These are phyloP conservation scores for Cryptosporidium meleagridis DNA, from an alignment of 169 alveolate genomes.

Conservation along the genomic window DNA sequence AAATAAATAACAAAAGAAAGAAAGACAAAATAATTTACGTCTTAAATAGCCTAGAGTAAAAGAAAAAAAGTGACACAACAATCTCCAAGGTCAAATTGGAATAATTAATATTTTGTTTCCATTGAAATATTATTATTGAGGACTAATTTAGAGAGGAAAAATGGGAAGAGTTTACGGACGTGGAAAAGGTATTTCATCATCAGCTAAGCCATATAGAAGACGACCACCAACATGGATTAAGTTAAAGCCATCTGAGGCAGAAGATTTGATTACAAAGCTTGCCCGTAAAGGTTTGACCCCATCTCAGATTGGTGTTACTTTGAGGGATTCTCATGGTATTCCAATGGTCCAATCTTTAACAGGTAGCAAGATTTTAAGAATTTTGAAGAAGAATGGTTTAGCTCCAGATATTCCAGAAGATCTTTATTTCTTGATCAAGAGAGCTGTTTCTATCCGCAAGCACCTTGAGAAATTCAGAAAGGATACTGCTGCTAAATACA, in stretches of 20 bases:
- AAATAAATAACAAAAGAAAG: not conserved
- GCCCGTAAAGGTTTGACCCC: conserved; percentile 99
- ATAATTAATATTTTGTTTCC: not conserved
- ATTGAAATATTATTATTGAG: not conserved
- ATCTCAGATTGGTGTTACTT: conserved; percentile 97
- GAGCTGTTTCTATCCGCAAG: conserved; percentile 98
- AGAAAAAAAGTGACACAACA: not conserved
- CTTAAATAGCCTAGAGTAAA: not conserved
- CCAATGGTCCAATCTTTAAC: conserved; percentile 97
- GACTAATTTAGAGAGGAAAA: not conserved
- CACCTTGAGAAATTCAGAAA: conserved; percentile 96
- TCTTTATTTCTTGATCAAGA: conserved; percentile 96
- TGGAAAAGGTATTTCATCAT: conserved; percentile 79
- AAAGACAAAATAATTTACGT: conserved; percentile 12
- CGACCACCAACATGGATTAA: conserved; percentile 97
- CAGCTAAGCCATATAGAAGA: conserved; percentile 97
- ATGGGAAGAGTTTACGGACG: conserved; percentile 76
- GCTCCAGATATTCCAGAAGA: conserved; percentile 99
- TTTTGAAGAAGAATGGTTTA: conserved; percentile 94
- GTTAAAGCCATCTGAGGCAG: conserved; percentile 93
- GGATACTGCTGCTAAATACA: conserved; percentile 97
- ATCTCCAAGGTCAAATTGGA: conserved; percentile 3
- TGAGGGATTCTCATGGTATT: conserved; percentile 97
- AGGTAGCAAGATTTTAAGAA: conserved; percentile 95
- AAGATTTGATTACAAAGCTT: conserved; percentile 93